Conservation (phyloP, 768 basidiomycete species). For the Lactarius tabidus region DNA sequence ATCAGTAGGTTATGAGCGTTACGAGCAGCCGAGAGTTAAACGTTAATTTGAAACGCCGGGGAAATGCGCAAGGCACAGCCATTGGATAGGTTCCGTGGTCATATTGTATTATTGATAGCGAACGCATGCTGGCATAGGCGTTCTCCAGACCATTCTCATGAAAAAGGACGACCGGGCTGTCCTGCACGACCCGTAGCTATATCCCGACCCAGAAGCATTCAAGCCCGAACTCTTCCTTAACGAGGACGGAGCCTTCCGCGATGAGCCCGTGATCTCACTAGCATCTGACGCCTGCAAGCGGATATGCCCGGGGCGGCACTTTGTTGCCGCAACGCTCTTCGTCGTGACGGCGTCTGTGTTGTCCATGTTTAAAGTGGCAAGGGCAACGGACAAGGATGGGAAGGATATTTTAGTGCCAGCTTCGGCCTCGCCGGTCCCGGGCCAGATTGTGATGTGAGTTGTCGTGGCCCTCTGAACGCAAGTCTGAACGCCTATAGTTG, state of each 20-base stretch:
- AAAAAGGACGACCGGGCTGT: background rate
- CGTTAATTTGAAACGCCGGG: too few relatives aligned
- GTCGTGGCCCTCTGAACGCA: background rate
- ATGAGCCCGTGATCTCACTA: background rate
- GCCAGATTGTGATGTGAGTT: conserved; percentile 1
- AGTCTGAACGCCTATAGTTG: background rate
- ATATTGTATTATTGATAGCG: too few relatives aligned
- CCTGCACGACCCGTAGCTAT: too few relatives aligned
- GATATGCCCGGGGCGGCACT: conserved; percentile 26
- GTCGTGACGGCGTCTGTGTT: conserved; percentile 16
- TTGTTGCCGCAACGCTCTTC: conserved; percentile 24
- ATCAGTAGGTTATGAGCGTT: too few relatives aligned
- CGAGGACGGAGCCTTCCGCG: background rate
- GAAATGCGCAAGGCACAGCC: too few relatives aligned
- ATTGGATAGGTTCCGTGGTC: background rate
- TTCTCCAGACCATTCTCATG: background rate
- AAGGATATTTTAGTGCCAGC: background rate
- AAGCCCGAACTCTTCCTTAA: conserved; percentile 31
- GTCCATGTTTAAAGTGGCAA: conserved; percentile 10
- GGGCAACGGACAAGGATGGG: background rate
- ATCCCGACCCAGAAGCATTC: conserved; percentile 30
- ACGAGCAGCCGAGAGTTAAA: too few relatives aligned
- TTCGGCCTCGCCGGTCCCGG: background rate
- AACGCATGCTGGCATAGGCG: conserved; percentile 27
- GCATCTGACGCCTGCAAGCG: conserved; percentile 16